Conservation (phyloP, 1,139 yeast genomes). For the Saccharomycopsis hybrid region DNA sequence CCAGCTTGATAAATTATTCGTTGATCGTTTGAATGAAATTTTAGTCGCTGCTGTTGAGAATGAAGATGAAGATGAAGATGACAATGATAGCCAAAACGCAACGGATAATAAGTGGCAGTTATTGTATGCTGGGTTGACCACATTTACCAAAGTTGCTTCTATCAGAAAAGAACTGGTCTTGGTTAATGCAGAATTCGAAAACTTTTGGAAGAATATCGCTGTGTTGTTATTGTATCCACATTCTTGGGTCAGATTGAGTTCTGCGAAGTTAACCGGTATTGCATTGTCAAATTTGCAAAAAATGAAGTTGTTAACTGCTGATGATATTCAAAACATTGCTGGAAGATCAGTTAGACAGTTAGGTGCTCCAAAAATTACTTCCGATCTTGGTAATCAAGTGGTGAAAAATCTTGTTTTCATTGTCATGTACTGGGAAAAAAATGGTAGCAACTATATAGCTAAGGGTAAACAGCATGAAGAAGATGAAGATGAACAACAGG, state of each 20-base stretch:
- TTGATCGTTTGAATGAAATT: slow-evolving; percentile 33
- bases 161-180: slow-evolving; percentile 34
- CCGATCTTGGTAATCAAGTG: slow-evolving; percentile 56
- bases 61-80: slow-evolving; percentile 27
- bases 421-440: slow-evolving; percentile 55
- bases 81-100: too few relatives aligned
- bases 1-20: slow-evolving; percentile 37
- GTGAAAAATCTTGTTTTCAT: slow-evolving; percentile 63
- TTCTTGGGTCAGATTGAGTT: slow-evolving; percentile 77
- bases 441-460: slow-evolving; percentile 34
- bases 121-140: slow-evolving; percentile 58
- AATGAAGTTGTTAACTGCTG: slow-evolving; percentile 28
- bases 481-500: slow-evolving; percentile 25
- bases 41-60: slow-evolving; percentile 25
- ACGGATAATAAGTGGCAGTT: slow-evolving; percentile 68
- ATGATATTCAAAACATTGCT: slow-evolving; percentile 57
- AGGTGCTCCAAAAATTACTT: slow-evolving; percentile 68
- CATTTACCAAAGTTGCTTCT: slow-evolving; percentile 33
- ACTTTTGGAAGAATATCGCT: slow-evolving; percentile 46
- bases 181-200: slow-evolving; percentile 25
- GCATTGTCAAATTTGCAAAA: slow-evolving; percentile 40
- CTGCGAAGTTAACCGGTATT: slow-evolving; percentile 56
- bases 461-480: too few relatives aligned
- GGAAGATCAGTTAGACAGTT: slow-evolving; percentile 69
- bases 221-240: slow-evolving; percentile 74